Evolutionary conservation across 345 rosid species (phyloP).

Genomic region (Salix dunnii): DNA sequence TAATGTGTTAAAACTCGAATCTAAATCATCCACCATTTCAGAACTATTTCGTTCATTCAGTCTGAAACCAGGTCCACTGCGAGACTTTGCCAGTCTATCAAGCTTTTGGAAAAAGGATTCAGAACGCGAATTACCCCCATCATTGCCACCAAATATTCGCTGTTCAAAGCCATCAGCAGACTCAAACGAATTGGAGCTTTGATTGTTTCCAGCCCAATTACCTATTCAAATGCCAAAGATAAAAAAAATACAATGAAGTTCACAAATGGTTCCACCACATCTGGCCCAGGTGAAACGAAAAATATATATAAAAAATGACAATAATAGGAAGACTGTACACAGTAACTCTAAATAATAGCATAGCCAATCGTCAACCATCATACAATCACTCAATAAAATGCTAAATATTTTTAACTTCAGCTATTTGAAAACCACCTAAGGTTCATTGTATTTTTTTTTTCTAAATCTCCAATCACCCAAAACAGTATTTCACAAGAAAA

Average conservation of each 20-base stretch:
- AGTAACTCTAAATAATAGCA: neutral
- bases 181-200: neutral
- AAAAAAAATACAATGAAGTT: neutral
- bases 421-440: too few species aligned
- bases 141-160: constrained; percentile 35
- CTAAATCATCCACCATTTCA: neutral
- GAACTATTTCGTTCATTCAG: neutral
- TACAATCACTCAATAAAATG: neutral
- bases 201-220: neutral
- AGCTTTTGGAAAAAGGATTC: constrained; percentile 17
- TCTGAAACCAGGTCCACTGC: neutral
- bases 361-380: neutral
- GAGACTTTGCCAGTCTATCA: constrained; percentile 10
- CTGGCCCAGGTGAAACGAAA: neutral
- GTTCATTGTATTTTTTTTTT: too few species aligned
- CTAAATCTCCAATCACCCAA: too few species aligned
- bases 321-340: neutral
- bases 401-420: too few species aligned
- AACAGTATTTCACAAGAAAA: too few species aligned
- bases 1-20: constrained; percentile 13
- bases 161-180: constrained; percentile 34
- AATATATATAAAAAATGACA: neutral
- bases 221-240: neutral
- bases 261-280: neutral
- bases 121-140: constrained; percentile 12